Base-by-base conservation (phyloP, 75 land plant genomes). In the Cunninghamia lanceolata region DNA sequence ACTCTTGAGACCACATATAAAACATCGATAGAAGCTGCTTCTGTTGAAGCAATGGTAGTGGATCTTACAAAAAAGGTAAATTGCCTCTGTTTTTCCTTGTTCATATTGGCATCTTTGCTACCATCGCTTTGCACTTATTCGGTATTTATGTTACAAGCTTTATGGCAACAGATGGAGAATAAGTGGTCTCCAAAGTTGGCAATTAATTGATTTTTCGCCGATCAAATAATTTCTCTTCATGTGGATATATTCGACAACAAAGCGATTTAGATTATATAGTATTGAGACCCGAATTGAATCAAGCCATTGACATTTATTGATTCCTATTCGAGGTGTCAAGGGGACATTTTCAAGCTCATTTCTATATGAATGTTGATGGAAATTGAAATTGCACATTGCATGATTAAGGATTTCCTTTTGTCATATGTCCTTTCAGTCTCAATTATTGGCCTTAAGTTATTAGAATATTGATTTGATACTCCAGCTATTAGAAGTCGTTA, bases 1-100 rank as follows among this genome's bases (percentile, higher is more conserved):
- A 96, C 98, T 3, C 91, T 96, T 86, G 98, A 95, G 88, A 92
- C 95, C 14, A 93, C 95, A 32, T 96, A 92, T 53, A 91, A 92
- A 78, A 90, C 94, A 77, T 96, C 96, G 15, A 85, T 85, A 36
- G 98, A 95, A 85, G 95, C 94, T 86, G 88, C 93, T 82, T 86
- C 94, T 47, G 95, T 96, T 59, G 94, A 94, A 84, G 88, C 93
- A 53, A 91, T 93, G 91, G 96, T 96, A 13, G 19, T 86, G 35
- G 90, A 89, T 73, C 94, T 96, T 38, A 94, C 93, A 34, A 91
- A 95, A 50, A 93, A 89, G 96, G 98, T 93, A 78, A 9, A 32
- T 9, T 90, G 21, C 40, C 25, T 70, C 40, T 82, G 19, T 47
- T 32, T 70, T 43, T 52, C n/a, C 30, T 42, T 21, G 47, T 25